Evolutionary conservation across 345 rosid species (phyloP).

Genomic region (Camelina neglecta): DNA sequence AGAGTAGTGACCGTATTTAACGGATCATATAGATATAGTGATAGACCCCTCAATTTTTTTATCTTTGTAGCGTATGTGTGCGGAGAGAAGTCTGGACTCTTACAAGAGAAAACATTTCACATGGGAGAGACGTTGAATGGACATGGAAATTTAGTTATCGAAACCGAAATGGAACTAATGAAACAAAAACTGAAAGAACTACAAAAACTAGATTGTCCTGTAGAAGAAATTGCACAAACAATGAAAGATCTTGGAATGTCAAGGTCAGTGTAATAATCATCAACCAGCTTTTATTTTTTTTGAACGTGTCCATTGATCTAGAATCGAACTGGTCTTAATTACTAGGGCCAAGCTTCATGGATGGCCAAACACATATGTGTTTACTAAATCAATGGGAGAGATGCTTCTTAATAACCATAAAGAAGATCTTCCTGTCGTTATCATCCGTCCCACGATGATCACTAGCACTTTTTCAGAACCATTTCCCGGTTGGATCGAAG

Average conservation of each 20-base stretch:
- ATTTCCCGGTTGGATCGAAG: conserved; percentile 85
- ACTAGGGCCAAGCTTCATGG: conserved; percentile 70
- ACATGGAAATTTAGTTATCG: conserved; percentile 42
- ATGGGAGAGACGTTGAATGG: conserved; percentile 55
- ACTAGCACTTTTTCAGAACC: conserved; percentile 73
- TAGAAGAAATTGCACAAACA: conserved; percentile 36
- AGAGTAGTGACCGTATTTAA: neutral
- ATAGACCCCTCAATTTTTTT: neutral
- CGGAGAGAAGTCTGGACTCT: conserved; percentile 55
- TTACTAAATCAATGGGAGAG: conserved; percentile 90
- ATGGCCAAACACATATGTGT: conserved; percentile 81
- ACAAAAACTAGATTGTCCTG: conserved; percentile 24
- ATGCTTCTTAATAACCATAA: conserved; percentile 58
- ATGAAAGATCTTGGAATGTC: conserved; percentile 60
- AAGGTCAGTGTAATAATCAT: conserved; percentile 43
- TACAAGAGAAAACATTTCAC: conserved; percentile 45
- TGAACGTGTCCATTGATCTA: neutral
- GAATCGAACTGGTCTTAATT: neutral
- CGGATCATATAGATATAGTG: neutral
- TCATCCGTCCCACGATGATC: conserved; percentile 68
- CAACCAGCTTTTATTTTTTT: neutral
- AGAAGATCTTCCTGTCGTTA: conserved; percentile 58
- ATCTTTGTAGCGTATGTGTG: conserved; percentile 60
- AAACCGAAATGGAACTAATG: conserved; percentile 43
- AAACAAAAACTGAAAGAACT: conserved; percentile 47